phyloP scores from a whole-genome alignment of 257 asterid genomes.

The Nicotiana benthamiana region DNA sequence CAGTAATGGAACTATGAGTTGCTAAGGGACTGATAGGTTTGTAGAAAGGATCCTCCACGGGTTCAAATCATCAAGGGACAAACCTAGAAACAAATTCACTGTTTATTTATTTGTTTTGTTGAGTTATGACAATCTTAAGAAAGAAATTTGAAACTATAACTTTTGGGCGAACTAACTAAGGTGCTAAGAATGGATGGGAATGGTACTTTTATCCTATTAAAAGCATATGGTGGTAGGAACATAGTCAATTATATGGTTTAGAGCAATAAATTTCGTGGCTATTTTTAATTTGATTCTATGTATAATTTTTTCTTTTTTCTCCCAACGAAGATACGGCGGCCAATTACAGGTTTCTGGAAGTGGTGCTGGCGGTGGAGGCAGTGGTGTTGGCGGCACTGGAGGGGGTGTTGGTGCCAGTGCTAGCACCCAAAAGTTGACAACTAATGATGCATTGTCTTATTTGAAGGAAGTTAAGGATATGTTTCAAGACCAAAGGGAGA shows the following conservation, averaged over 20 bases:
- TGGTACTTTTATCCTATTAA: not conserved
- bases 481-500: constrained; percentile 59
- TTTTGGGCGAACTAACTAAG: not conserved
- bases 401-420: constrained; percentile 27
- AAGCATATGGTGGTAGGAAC: constrained; percentile 1
- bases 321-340: not conserved
- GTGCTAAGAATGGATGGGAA: not conserved
- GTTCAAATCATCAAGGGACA: not conserved
- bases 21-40: not conserved
- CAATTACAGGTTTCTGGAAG: constrained; percentile 12
- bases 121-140: not conserved
- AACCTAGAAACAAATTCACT: not conserved
- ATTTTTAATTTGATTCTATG: not conserved
- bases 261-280: not conserved
- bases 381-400: not conserved
- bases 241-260: not conserved
- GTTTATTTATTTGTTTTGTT: not conserved
- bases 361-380: constrained; percentile 26
- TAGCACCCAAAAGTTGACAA: constrained; percentile 43
- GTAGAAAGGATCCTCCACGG: not conserved
- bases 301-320: not conserved
- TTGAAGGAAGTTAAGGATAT: constrained; percentile 57
- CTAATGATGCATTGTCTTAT: constrained; percentile 50
- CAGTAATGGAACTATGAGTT: not conserved
- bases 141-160: not conserved